These are phyloP conservation scores for Metschnikowia anglica DNA, from an alignment of 805 yeast species.

Conservation along the genomic window DNA sequence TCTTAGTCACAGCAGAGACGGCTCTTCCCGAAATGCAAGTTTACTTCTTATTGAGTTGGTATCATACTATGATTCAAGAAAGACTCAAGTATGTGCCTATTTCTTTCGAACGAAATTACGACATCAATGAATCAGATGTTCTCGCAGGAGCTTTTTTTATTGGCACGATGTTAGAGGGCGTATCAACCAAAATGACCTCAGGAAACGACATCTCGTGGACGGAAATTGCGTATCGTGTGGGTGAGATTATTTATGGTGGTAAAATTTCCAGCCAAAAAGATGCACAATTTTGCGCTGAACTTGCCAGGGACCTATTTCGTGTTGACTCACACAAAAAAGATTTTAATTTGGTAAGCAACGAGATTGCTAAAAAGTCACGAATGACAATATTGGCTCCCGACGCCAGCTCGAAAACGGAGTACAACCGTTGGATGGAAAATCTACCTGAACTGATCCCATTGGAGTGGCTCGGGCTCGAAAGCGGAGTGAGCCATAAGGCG, in stretches of 20 bases:
- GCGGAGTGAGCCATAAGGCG: slow-evolving; percentile 40
- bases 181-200: slow-evolving; percentile 2
- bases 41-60: slow-evolving; percentile 63
- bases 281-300: slow-evolving; percentile 28
- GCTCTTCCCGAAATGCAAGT: slow-evolving; percentile 30
- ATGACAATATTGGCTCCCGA: slow-evolving; percentile 47
- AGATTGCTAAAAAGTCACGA: slow-evolving; percentile 15
- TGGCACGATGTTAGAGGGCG: slow-evolving; percentile 35
- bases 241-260: slow-evolving; percentile 65
- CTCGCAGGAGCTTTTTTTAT: slow-evolving; percentile 47
- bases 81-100: slow-evolving; percentile 58
- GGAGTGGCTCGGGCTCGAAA: slow-evolving; percentile 52
- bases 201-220: slow-evolving; percentile 49
- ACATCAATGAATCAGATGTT: slow-evolving; percentile 74
- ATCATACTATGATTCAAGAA: slow-evolving; percentile 62
- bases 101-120: slow-evolving; percentile 62
- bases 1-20: background rate
- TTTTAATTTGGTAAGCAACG: slow-evolving; percentile 43
- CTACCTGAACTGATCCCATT: slow-evolving; percentile 57
- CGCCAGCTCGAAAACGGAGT: slow-evolving; percentile 33
- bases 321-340: slow-evolving; percentile 38
- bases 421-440: slow-evolving; percentile 47
- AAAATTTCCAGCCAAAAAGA: slow-evolving; percentile 50
- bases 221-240: slow-evolving; percentile 48
- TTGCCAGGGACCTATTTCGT: slow-evolving; percentile 42